Evolutionary conservation across 306 rosid species (phyloP), one percentile per base, ranked within the genome.

Genomic region (Arachis hypogaea): DNA sequence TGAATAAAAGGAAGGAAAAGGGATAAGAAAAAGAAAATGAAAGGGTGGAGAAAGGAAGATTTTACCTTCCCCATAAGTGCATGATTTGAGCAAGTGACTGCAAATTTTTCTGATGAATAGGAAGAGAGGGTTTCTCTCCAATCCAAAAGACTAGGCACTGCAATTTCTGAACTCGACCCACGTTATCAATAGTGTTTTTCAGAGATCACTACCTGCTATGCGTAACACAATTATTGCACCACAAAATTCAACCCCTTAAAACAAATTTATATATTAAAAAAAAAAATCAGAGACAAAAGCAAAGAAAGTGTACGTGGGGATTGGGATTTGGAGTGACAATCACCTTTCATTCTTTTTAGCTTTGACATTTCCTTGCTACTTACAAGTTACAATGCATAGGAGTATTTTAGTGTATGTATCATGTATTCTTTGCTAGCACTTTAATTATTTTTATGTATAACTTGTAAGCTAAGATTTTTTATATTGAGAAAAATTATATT

Each of bases 31-130:
- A 33, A 33, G 38, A 33, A 33, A 33, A 33, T 33, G 38, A 33
- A 33, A 33, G 38, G 38, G 4, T 33, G 38, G 38, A 33, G 38
- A 33, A 33, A 33, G 38, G 38, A 33, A 47, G 70, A 49, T 52
- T 86, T 90, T 84, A 81, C 77, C 77, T 87, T 90, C 88, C 92
- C 92, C 68, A 70, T 74, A 81, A 84, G 77, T 83, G 77, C 42
- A 65, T 74, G 81, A 82, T 78, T 78, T 74, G 45, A 56, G 59
- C 86, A 50, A 73, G 66, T 40, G 63, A 22, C 54, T 49, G 11
- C 0, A 2, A 33, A 33, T 49, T 64, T 62, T 76, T 56, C 77
- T 76, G 69, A 79, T 59, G 40, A 18, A 67, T 46, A 5, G 52
- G 49, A 49, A 55, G n/a, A 8, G 45, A 14, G 51, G 55, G 16